Conservation (phyloP, 2,329 filamentous ascomycete genomes). For the Penicillium olsonii region DNA sequence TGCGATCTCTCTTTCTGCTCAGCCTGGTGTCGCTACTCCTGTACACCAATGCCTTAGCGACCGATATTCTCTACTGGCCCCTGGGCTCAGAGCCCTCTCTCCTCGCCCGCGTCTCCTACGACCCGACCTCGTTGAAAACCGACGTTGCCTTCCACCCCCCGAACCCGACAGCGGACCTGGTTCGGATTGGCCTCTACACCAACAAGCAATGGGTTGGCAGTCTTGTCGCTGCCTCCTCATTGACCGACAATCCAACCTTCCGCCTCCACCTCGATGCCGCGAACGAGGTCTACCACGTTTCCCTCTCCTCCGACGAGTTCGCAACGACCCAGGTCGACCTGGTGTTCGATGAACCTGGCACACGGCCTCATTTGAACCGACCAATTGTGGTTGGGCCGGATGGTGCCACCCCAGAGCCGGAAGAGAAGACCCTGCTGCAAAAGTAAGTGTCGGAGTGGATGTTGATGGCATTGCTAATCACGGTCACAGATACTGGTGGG, state of each 20-base stretch:
- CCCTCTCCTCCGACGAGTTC: slow-evolving; percentile 28
- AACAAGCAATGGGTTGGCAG: slow-evolving; percentile 44
- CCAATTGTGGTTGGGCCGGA: slow-evolving; percentile 42
- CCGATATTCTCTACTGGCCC: slow-evolving; percentile 44
- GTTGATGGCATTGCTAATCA: slow-evolving; percentile 2
- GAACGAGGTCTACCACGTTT: slow-evolving; percentile 43
- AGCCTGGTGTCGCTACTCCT: slow-evolving; percentile 15
- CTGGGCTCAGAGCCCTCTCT: slow-evolving; percentile 34
- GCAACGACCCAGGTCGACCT: slow-evolving; percentile 35
- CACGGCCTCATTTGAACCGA: slow-evolving; percentile 42
- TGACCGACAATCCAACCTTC: slow-evolving; percentile 35
- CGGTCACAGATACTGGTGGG: slow-evolving; percentile 49
- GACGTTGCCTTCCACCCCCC: slow-evolving; percentile 43
- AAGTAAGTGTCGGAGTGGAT: slow-evolving; percentile 33
- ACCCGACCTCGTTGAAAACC: slow-evolving; percentile 38
- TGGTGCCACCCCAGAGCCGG: slow-evolving; percentile 38
- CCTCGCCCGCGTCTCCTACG: slow-evolving; percentile 46
- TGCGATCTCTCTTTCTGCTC: slow-evolving; percentile 23
- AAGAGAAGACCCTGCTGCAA: slow-evolving; percentile 48
- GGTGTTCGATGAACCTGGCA: slow-evolving; percentile 32
- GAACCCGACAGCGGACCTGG: slow-evolving; percentile 48
- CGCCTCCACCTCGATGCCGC: slow-evolving; percentile 42
- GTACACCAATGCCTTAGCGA: slow-evolving; percentile 23
- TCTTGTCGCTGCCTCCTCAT: slow-evolving; percentile 39
- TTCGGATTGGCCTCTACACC: slow-evolving; percentile 56